Percentiles rank a stretch among this genome's conserved stretches.
phyloP scores from a whole-genome alignment of 163 green algal species.

The Trebouxiophyceae sp. region DNA sequence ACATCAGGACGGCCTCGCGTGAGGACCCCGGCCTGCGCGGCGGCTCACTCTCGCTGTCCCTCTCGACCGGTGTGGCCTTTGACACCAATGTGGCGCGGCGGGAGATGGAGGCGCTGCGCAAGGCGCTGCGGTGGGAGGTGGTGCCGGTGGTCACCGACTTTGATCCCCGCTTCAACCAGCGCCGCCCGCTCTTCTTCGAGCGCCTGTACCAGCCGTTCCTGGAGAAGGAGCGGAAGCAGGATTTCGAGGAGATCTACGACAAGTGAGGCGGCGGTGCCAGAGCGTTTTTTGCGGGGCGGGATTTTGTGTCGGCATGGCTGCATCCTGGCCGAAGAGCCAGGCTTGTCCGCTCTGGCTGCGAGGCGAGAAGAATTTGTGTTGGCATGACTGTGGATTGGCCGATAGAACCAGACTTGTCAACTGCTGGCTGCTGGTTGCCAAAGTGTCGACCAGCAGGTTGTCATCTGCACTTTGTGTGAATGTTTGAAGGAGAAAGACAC shows the following conservation, averaged over 20 bases:
- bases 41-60: background rate
- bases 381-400: too few species aligned
- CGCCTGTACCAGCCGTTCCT: constrained; percentile 13
- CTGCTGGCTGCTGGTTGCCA: too few species aligned
- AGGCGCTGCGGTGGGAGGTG: background rate
- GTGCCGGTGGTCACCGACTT: constrained; percentile 10
- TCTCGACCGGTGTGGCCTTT: constrained; percentile 2
- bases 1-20: constrained; percentile 1
- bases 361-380: too few species aligned
- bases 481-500: too few species aligned
- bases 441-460: too few species aligned
- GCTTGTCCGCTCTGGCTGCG: too few species aligned
- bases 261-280: too few species aligned
- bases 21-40: background rate
- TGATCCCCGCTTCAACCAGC: constrained; percentile 9
- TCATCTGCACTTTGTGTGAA: too few species aligned
- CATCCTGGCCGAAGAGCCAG: too few species aligned
- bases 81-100: constrained; percentile 5
- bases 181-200: constrained; percentile 5
- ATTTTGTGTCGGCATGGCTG: too few species aligned
- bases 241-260: constrained; percentile 3
- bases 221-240: background rate
- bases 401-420: too few species aligned
- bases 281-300: too few species aligned
- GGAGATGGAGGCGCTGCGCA: constrained; percentile 2